phyloP scores from a whole-genome alignment of 106 monocot genomes.

The Acorus gramineus region DNA sequence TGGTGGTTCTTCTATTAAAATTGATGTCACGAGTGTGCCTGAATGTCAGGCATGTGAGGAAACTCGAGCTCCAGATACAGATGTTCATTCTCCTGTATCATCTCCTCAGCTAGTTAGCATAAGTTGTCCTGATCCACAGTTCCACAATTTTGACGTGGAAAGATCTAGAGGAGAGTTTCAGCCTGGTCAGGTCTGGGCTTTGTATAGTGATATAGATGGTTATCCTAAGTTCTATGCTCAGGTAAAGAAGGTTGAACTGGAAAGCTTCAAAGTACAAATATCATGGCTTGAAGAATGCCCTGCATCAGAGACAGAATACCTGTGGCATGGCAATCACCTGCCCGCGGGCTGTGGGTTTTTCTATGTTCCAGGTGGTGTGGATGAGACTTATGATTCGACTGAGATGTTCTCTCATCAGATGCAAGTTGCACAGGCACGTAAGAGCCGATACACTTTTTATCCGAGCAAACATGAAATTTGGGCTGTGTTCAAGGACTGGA shows the following conservation, averaged over 20 bases:
- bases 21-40: no score
- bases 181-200: conserved; percentile 76
- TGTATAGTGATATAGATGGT: conserved; percentile 60
- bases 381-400: no score
- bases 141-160: conserved; percentile 41
- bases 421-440: no score
- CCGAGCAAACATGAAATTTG: no score
- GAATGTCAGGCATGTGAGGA: neutral
- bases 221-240: conserved; percentile 67
- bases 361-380: no score
- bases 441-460: no score
- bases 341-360: no score
- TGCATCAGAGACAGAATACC: conserved; percentile 12
- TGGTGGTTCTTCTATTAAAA: no score
- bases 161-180: conserved; percentile 35
- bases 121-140: conserved; percentile 39
- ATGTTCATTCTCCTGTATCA: neutral
- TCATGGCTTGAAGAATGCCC: conserved; percentile 58
- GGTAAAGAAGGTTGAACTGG: conserved; percentile 33
- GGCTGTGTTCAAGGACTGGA: no score
- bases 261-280: conserved; percentile 28
- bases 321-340: conserved; percentile 12
- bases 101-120: neutral
- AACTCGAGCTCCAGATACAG: neutral
- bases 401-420: no score